A percentile compares a stretch with the other conserved stretches of the same genome.
Conservation (phyloP, 345 rosid genomes). For the Hypericum androsaemum region DNA sequence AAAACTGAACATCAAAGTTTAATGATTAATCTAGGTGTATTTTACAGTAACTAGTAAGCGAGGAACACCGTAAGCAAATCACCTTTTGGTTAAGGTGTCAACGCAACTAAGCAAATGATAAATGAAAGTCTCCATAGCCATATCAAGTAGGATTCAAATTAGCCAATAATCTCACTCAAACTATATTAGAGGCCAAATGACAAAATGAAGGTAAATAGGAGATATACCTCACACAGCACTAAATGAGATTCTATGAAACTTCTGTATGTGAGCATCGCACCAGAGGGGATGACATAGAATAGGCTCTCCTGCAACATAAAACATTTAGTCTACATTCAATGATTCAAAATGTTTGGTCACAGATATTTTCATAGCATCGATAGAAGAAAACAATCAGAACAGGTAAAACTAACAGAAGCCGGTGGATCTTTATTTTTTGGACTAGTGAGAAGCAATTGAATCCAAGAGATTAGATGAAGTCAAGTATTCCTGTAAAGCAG, state of each 20-base stretch:
- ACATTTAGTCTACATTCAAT: constrained; percentile 14
- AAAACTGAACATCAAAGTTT: not conserved
- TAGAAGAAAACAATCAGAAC: not conserved
- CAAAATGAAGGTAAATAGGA: too few species aligned
- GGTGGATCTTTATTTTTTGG: too few species aligned
- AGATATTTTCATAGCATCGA: constrained; percentile 2
- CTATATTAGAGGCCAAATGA: too few species aligned
- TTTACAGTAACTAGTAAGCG: too few species aligned
- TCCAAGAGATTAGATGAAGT: constrained; percentile 1
- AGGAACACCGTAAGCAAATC: too few species aligned
- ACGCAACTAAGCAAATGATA: too few species aligned
- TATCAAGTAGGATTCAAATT: too few species aligned
- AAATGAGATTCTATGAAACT: constrained; percentile 70
- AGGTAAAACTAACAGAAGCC: too few species aligned
- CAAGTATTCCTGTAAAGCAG: not conserved
- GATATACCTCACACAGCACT: constrained; percentile 42
- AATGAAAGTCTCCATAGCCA: too few species aligned
- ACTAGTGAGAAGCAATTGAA: not conserved
- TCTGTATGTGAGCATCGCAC: constrained; percentile 74
- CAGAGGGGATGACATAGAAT: constrained; percentile 75
- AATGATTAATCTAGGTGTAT: too few species aligned
- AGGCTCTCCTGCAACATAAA: constrained; percentile 69
- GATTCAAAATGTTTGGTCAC: not conserved
- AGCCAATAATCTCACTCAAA: too few species aligned
- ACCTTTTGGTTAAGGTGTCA: too few species aligned